Percentiles rank a stretch among this genome's conserved stretches.
Evolutionary conservation across 2,329 filamentous ascomycete species (phyloP).

Genomic region (Biscogniauxia marginata): DNA sequence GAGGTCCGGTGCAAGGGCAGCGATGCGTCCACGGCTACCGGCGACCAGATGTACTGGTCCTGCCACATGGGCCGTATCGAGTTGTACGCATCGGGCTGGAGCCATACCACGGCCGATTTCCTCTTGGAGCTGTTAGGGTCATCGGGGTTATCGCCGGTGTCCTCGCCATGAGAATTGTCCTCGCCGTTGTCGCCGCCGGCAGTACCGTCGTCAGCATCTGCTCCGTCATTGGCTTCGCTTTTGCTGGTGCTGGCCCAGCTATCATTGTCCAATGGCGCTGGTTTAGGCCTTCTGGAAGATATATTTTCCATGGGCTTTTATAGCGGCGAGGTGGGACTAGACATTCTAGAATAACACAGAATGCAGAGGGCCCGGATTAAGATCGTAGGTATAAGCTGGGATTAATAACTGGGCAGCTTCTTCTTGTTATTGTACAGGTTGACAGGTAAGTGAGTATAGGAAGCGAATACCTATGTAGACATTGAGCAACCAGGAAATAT

Average conservation of each 20-base stretch:
- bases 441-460: not conserved
- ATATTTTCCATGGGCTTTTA: not conserved
- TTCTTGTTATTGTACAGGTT: not conserved
- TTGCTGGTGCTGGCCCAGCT: not conserved
- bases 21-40: conserved; percentile 11
- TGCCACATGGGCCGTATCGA: conserved; percentile 9
- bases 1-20: conserved; percentile 13
- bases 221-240: not conserved
- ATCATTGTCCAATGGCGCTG: not conserved
- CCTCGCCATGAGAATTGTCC: not conserved
- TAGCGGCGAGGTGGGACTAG: not conserved
- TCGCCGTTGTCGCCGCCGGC: not conserved
- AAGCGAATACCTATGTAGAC: too few species aligned
- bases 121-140: not conserved
- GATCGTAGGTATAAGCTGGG: not conserved
- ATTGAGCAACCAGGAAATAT: too few species aligned
- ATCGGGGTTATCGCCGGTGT: not conserved
- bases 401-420: not conserved
- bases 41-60: conserved; percentile 13
- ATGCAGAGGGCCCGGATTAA: not conserved
- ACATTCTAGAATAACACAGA: not conserved
- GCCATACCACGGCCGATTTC: conserved; percentile 4
- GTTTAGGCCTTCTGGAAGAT: not conserved
- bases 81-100: conserved; percentile 4
- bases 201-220: not conserved